phyloP scores from a whole-genome alignment of 2,329 filamentous ascomycete genomes.

The Colletotrichum cereale region DNA sequence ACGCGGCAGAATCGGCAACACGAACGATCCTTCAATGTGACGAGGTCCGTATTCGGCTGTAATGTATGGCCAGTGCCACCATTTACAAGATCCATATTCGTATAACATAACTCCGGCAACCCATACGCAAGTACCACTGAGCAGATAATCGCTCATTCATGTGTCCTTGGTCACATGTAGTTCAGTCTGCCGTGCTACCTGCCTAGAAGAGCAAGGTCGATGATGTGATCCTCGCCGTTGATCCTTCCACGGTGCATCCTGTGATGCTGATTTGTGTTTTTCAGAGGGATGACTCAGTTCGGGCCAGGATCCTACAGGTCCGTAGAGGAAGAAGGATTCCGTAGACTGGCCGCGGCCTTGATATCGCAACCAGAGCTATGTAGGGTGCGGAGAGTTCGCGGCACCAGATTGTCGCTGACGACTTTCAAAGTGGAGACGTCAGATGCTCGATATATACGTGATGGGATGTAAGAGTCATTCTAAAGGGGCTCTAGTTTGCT shows the following conservation, averaged over 20 bases:
- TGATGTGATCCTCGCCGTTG: not conserved
- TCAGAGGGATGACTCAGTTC: not conserved
- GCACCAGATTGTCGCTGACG: not conserved
- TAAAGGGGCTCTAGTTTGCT: not conserved
- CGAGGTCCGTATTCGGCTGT: not conserved
- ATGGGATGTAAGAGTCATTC: fast-evolving
- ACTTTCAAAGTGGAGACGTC: not conserved
- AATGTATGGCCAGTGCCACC: not conserved
- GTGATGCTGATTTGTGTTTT: not conserved
- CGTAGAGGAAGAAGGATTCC: not conserved
- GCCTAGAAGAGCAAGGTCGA: slow-evolving; percentile 3
- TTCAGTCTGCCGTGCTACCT: not conserved
- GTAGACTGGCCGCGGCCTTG: not conserved
- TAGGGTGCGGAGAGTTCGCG: not conserved
- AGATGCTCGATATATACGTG: not conserved
- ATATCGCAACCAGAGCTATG: not conserved
- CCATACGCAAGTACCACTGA: no score
- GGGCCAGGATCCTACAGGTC: not conserved
- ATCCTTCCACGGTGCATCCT: not conserved
- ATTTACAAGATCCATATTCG: not conserved
- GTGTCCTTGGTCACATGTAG: not conserved
- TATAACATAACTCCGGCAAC: no score
- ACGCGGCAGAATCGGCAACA: not conserved
- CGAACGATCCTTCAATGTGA: not conserved
- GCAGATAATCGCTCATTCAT: not conserved